Percentiles rank a stretch among this genome's conserved stretches.
Conservation (phyloP, 164 flowering plant genomes). For the Platanus orientalis region DNA sequence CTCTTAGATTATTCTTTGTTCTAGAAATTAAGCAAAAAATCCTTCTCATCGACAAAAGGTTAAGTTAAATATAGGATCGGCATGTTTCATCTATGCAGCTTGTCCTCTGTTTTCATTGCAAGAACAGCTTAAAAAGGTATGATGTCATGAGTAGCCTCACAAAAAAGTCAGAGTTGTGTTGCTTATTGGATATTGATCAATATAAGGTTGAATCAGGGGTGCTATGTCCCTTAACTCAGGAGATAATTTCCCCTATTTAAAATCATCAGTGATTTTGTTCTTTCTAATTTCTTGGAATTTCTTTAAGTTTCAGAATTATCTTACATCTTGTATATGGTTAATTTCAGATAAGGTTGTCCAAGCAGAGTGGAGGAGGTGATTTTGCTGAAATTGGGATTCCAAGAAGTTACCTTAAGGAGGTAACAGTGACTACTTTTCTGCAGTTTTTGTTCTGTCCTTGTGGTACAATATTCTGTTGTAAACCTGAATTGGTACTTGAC, state of each 20-base stretch:
- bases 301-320: too few relatives aligned
- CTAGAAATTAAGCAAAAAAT: neutral
- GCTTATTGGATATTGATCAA: too few relatives aligned
- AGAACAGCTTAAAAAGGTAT: too few relatives aligned
- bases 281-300: too few relatives aligned
- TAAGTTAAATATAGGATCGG: neutral
- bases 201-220: too few relatives aligned
- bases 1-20: neutral
- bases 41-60: too few relatives aligned
- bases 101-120: neutral
- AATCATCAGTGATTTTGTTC: too few relatives aligned
- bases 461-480: conserved; percentile 17
- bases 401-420: conserved; percentile 2
- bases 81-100: too few relatives aligned
- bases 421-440: conserved; percentile 4
- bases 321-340: neutral
- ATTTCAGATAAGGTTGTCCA: conserved; percentile 48
- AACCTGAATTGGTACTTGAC: conserved; percentile 19
- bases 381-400: neutral
- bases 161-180: too few relatives aligned
- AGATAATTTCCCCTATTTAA: too few relatives aligned
- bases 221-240: too few relatives aligned
- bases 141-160: too few relatives aligned
- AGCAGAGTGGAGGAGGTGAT: conserved; percentile 70
- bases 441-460: conserved; percentile 9